Evolutionary conservation across 305 asterid genomes (phyloP), one percentile per base, ranked within the genome.

Genomic region (Ilex paraguariensis): DNA sequence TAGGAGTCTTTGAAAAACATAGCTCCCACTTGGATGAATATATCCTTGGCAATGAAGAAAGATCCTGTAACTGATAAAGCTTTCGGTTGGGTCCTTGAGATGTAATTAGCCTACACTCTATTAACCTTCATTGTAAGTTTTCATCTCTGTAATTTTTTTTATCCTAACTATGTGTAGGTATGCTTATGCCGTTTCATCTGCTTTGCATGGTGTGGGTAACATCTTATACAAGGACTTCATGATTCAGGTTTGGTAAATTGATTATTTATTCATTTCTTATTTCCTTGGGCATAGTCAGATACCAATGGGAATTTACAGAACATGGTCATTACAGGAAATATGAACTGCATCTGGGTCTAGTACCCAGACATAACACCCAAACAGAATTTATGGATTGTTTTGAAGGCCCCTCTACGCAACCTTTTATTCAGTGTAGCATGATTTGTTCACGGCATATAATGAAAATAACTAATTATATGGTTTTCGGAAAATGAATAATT

Each of bases 61-160:
- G 98, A 92, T 73, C 90, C 94, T 2, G 90, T 85, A 75, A 75
- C 95, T 48, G 98, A 92, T 74, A 90, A 87, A 72, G 85, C 91
- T 57, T 92, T 92, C 73, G 98, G 98, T 59, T 92, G 98, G 97
- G 98, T 92, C 54, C 97, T 90, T 56, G 97, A 92, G 83, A 92
- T 92, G 97, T 87, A 81, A 77, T 81, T 46, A 49, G 39, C 61
- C 14, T 57, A 17, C 31, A 33, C 60, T 16, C 9, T 65, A 56
- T 62, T 13, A n/a, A 51, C 50, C 44, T 58, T 16, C 32, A 55
- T 59, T 54, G 31, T 10, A 7, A 45, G 45, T 45, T 13, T 42
- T 4, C 1, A 48, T 54, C 69, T 32, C 32, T 10, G 39, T 46
- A 62, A 39, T 36, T n/a, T 39, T 51, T 33, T 50, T 69, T 58